A percentile compares a stretch with the other conserved stretches of the same genome.
These are phyloP conservation scores for Yamadazyma paraphyllophila DNA, from an alignment of 805 yeast species.

Conservation along the genomic window DNA sequence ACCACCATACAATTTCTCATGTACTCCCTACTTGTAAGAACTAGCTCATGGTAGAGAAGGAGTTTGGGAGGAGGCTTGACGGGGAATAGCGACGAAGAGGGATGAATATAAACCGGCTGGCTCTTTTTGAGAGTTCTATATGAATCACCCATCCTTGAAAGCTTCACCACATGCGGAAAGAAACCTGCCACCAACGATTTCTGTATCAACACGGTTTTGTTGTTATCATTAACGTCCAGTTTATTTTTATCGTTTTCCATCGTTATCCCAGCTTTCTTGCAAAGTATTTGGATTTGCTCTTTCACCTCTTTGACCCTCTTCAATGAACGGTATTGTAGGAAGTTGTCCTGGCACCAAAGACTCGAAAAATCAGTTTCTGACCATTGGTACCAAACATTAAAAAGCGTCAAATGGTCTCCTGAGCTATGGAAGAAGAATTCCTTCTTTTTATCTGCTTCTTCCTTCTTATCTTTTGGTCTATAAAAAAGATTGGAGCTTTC, in stretches of 20 bases:
- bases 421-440: conserved; percentile 51
- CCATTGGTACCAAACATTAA: conserved; percentile 82
- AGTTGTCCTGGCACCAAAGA: conserved; percentile 85
- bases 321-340: conserved; percentile 72
- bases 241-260: conserved; percentile 22
- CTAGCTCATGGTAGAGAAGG: conserved; percentile 78
- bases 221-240: conserved; percentile 8
- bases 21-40: conserved; percentile 82
- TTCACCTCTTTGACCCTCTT: conserved; percentile 67
- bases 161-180: conserved; percentile 62
- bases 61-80: conserved; percentile 71
- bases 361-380: conserved; percentile 59
- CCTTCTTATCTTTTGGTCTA: conserved; percentile 65
- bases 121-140: conserved; percentile 65
- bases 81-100: conserved; percentile 69
- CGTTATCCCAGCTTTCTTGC: conserved; percentile 50
- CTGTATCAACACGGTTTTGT: conserved; percentile 33
- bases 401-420: conserved; percentile 79
- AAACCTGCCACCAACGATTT: conserved; percentile 65
- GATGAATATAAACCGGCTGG: conserved; percentile 79
- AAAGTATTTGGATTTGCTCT: conserved; percentile 62
- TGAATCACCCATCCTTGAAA: conserved; percentile 63
- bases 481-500: conserved; percentile 71
- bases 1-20: conserved; percentile 79
- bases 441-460: conserved; percentile 63